Percentiles rank a stretch among this genome's conserved stretches.
phyloP scores from a whole-genome alignment of 1,284 basidiomycete genomes.

The Rhodotorula sp. region DNA sequence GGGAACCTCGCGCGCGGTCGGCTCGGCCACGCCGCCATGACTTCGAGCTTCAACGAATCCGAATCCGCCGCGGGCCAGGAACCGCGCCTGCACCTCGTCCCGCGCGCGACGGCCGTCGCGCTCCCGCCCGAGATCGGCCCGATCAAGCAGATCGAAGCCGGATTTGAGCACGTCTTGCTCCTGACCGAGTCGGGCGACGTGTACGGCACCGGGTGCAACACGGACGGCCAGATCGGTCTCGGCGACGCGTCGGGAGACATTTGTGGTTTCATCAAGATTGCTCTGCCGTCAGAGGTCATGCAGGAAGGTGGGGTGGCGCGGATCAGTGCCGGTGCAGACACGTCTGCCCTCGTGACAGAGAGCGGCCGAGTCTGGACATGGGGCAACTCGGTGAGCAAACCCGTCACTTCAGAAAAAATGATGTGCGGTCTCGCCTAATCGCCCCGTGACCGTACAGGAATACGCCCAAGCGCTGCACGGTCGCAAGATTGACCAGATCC shows the following conservation, averaged over 20 bases:
- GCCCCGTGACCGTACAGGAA: constrained; percentile 22
- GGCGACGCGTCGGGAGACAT: constrained; percentile 25
- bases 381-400: constrained; percentile 42
- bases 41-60: neutral
- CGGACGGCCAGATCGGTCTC: constrained; percentile 43
- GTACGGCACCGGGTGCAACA: constrained; percentile 43
- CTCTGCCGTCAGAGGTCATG: constrained; percentile 18
- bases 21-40: constrained; percentile 14
- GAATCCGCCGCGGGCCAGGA: constrained; percentile 11
- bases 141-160: constrained; percentile 35
- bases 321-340: constrained; percentile 41
- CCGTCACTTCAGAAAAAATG: neutral
- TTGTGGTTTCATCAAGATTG: constrained; percentile 23
- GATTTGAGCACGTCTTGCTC: constrained; percentile 42
- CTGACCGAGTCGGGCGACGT: constrained; percentile 40
- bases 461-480: constrained; percentile 43
- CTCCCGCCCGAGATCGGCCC: constrained; percentile 2
- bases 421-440: neutral
- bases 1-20: constrained; percentile 32
- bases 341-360: constrained; percentile 35
- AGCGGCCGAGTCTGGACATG: constrained; percentile 39
- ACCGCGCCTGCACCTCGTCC: constrained; percentile 31
- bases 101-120: constrained; percentile 26
- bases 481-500: constrained; percentile 62
- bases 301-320: constrained; percentile 25